These are phyloP conservation scores for Xylaria sp. DNA, from an alignment of 2,329 filamentous ascomycete genomes.

Conservation along the genomic window DNA sequence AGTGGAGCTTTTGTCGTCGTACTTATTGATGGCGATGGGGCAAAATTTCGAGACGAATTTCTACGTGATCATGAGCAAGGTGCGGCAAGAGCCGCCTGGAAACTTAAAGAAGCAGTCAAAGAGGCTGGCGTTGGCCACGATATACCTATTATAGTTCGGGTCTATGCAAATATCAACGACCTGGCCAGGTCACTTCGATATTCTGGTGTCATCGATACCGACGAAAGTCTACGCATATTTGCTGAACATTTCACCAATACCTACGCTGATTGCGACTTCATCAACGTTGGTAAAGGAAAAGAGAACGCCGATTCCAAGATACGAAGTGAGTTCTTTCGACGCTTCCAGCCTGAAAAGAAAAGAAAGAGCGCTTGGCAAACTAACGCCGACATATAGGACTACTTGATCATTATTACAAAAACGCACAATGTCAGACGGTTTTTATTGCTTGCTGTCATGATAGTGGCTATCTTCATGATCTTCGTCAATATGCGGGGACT, in stretches of 20 bases:
- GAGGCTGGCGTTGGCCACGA: constrained; percentile 41
- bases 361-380: constrained; percentile 12
- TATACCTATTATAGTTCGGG: constrained; percentile 48
- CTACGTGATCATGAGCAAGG: constrained; percentile 45
- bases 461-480: constrained; percentile 51
- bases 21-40: constrained; percentile 50
- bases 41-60: constrained; percentile 50
- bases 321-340: constrained; percentile 41
- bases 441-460: constrained; percentile 51
- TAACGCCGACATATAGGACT: constrained; percentile 41
- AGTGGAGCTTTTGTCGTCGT: constrained; percentile 48
- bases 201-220: constrained; percentile 47
- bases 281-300: constrained; percentile 51
- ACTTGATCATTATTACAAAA: constrained; percentile 50
- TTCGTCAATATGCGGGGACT: constrained; percentile 47
- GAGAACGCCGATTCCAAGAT: constrained; percentile 50
- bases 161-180: constrained; percentile 50
- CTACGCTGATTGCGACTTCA: constrained; percentile 49
- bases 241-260: constrained; percentile 50
- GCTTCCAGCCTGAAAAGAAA: not conserved
- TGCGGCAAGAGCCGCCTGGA: constrained; percentile 46
- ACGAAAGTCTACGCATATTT: constrained; percentile 48
- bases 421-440: constrained; percentile 49
- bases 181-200: constrained; percentile 48
- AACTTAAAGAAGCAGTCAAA: constrained; percentile 48